Evolutionary conservation across 495 filamentous ascomycete species (phyloP), one percentile per base, ranked within the genome.

Genomic region (Xeromyces bisporus): DNA sequence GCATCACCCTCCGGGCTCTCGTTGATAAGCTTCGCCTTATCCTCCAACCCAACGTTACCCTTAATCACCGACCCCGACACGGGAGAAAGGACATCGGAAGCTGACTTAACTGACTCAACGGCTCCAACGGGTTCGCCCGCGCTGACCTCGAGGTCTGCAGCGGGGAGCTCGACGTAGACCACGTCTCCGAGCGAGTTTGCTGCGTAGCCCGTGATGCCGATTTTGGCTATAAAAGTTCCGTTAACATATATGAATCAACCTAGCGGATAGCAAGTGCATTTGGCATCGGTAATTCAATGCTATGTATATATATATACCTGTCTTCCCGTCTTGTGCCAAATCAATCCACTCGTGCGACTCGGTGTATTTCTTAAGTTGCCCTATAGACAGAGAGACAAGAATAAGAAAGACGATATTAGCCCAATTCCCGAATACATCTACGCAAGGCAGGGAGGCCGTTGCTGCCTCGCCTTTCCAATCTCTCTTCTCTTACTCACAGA

Each of bases 341-440:
- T 93, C 80, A 44, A 97, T 73, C 91, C 91, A 97, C 64, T 97
- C 89, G 64, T 97, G 89, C 44, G 93, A 91, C 53, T 81, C 74
- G 43, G 91, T 96, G 67, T 91, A 97, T 48, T 77, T 83, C 66
- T 89, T 87, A 43, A 75, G 62, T 40, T 58, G 48, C 35, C 46
- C 64, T 68, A 26, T 24, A 36, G 7, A 18, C 17, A 18, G n/a
- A n/a, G n/a, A n/a, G n/a, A n/a, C n/a, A n/a, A n/a, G n/a, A n/a
- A 34, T 26, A 14, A 31, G 40, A 41, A 38, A 29, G 38, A 30
- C 39, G 25, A 27, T 26, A 42, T 55, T 39, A 58, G 44, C 23
- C 39, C 34, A 40, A 33, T 31, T 33, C 26, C 29, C 7, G 27
- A 16, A 29, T 21, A n/a, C n/a, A n/a, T n/a, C n/a, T n/a, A n/a